These are phyloP conservation scores for Aureobasidium pullulans DNA, from an alignment of 2,329 filamentous ascomycete species.

Conservation along the genomic window DNA sequence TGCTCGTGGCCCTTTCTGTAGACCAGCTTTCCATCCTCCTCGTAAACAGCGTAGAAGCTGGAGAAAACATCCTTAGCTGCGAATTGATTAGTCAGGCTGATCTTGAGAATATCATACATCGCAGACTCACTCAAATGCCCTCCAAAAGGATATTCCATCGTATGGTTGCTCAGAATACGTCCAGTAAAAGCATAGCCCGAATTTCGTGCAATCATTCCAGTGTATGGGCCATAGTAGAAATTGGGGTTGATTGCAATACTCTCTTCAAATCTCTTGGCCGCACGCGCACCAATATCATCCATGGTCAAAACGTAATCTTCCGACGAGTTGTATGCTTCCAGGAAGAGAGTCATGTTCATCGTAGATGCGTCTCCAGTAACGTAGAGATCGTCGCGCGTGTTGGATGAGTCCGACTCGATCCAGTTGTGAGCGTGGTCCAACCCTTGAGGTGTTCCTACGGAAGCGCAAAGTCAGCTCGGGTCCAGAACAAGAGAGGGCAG, in stretches of 20 bases:
- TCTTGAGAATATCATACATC: not conserved
- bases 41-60: constrained; percentile 28
- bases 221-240: constrained; percentile 26
- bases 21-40: constrained; percentile 24
- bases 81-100: constrained; percentile 15
- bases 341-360: constrained; percentile 47
- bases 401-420: constrained; percentile 48
- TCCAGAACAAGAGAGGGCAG: not conserved
- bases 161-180: constrained; percentile 34
- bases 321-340: constrained; percentile 35
- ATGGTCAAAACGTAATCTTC: constrained; percentile 22
- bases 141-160: constrained; percentile 30
- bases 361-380: constrained; percentile 38
- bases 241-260: constrained; percentile 25
- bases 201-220: constrained; percentile 21
- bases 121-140: constrained; percentile 25
- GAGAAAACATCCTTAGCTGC: constrained; percentile 26
- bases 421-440: constrained; percentile 48
- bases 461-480: not conserved
- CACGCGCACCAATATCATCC: constrained; percentile 24
- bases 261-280: constrained; percentile 23
- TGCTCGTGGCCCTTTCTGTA: constrained; percentile 32
- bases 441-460: constrained; percentile 19
- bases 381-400: constrained; percentile 48
- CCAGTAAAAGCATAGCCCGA: constrained; percentile 27